phyloP scores from a whole-genome alignment of 2,329 filamentous ascomycete genomes.

The Claviceps cyperi region DNA sequence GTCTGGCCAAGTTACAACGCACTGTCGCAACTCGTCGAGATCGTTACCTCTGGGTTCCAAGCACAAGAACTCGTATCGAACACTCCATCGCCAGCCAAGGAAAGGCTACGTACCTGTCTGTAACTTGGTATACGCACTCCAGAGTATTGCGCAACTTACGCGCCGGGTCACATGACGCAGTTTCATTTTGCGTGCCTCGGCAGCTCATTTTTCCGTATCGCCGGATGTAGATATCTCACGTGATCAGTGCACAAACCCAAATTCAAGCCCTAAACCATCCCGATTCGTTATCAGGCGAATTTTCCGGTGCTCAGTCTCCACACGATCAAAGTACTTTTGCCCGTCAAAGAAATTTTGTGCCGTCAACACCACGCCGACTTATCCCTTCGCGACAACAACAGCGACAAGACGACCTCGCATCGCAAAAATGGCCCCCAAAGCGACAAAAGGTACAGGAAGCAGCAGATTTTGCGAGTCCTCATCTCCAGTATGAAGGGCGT shows the following conservation, averaged over 20 bases:
- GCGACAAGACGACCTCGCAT: background rate
- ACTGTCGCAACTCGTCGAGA: no score
- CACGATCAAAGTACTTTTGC: background rate
- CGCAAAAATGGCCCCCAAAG: background rate
- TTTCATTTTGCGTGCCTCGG: background rate
- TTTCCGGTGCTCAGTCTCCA: background rate
- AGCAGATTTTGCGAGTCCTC: conserved; percentile 66
- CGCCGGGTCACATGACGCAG: no score
- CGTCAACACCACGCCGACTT: background rate
- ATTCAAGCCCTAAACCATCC: background rate
- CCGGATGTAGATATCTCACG: background rate
- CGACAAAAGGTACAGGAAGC: conserved; percentile 20
- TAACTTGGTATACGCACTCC: no score
- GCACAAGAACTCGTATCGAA: no score
- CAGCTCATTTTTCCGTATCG: background rate
- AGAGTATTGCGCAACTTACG: no score
- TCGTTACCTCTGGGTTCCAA: no score
- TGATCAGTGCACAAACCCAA: background rate
- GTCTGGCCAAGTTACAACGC: no score
- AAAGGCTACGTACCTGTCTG: no score
- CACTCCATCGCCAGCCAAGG: no score
- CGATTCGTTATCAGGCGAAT: background rate
- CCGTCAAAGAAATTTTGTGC: background rate
- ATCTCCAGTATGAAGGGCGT: conserved; percentile 39
- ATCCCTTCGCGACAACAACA: background rate